These are phyloP conservation scores for Diatrype stigma DNA, from an alignment of 2,329 filamentous ascomycete species.

Conservation along the genomic window DNA sequence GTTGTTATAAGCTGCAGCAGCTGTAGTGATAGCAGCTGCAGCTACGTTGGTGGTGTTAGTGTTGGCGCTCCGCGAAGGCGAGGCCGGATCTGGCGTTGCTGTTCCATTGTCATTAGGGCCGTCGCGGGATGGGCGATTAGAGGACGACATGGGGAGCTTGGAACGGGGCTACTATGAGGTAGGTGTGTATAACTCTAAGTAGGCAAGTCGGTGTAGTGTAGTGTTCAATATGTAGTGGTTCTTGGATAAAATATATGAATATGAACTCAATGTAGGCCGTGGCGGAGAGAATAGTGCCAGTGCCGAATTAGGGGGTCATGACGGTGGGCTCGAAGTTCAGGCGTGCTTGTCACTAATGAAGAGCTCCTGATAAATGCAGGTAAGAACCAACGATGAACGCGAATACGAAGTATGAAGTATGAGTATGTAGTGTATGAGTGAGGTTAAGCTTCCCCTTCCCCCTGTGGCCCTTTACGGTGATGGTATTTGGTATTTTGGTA, in stretches of 20 bases:
- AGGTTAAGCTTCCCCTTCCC: neutral
- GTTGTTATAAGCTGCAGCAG: conserved; percentile 28
- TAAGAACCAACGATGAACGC: no score
- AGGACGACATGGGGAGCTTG: neutral
- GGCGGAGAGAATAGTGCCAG: no score
- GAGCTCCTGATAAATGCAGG: no score
- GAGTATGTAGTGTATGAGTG: neutral
- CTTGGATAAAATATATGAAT: no score
- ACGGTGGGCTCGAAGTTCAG: no score
- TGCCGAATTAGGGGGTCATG: no score
- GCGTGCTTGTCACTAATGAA: no score
- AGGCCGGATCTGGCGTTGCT: conserved; percentile 12
- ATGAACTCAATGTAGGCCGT: no score
- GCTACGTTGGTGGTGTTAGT: conserved; percentile 24
- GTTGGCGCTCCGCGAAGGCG: conserved; percentile 10
- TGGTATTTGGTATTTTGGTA: neutral
- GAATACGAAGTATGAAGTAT: no score
- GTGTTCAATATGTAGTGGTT: no score
- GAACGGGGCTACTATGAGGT: neutral
- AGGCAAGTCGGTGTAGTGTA: no score
- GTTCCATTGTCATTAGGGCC: conserved; percentile 26
- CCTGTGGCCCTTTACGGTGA: neutral
- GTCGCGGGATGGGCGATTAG: neutral
- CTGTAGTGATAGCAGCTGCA: conserved; percentile 17
- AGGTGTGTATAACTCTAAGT: no score